Evolutionary conservation across 129 eudicot genomes (phyloP).

Genomic region (Daucus carota): DNA sequence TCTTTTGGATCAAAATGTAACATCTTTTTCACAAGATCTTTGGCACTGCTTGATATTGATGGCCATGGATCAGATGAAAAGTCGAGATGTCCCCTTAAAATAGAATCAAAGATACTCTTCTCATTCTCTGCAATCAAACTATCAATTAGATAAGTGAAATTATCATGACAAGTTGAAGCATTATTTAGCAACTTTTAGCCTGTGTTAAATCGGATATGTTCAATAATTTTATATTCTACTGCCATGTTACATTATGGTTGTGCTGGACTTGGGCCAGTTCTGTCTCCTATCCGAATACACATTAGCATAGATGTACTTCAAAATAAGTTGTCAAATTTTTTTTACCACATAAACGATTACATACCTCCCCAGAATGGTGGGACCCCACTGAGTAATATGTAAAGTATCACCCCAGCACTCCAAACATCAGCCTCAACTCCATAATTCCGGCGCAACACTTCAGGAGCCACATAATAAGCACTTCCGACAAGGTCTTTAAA

Average conservation of each 20-base stretch:
- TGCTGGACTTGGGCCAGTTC: neutral
- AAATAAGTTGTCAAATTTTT: neutral
- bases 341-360: neutral
- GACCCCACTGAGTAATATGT: slow-evolving; percentile 88
- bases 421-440: slow-evolving; percentile 92
- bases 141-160: slow-evolving; percentile 2
- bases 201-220: neutral
- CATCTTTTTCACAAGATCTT: slow-evolving; percentile 95
- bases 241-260: neutral
- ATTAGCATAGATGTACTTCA: neutral
- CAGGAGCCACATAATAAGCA: slow-evolving; percentile 98
- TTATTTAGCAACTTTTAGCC: neutral
- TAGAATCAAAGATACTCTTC: slow-evolving; percentile 79
- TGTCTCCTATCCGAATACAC: too few relatives aligned
- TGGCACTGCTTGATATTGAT: slow-evolving; percentile 86
- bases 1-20: slow-evolving; percentile 66
- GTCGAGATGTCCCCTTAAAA: slow-evolving; percentile 82
- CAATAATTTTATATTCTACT: neutral
- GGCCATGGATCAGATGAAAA: slow-evolving; percentile 97
- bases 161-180: neutral
- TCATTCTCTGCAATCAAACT: slow-evolving; percentile 60
- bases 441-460: slow-evolving; percentile 78
- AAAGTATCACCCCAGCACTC: slow-evolving; percentile 95
- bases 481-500: slow-evolving; percentile 94
- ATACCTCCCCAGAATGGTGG: slow-evolving; percentile 99